phyloP scores from a whole-genome alignment of 129 eudicot genomes.

The Arctium lappa region DNA sequence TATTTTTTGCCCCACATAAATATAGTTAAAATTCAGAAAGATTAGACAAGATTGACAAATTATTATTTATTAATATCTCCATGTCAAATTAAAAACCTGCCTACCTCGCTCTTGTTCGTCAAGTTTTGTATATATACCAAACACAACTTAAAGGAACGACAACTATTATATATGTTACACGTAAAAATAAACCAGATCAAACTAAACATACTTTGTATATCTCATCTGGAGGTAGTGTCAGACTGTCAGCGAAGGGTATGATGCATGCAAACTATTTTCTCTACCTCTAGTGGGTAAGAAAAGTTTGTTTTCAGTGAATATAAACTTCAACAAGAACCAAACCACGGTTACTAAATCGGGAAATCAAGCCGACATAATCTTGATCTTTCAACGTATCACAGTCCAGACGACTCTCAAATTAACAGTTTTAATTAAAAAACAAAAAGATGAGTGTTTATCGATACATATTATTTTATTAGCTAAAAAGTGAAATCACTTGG shows the following conservation, averaged over 20 bases:
- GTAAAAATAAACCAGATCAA: neutral
- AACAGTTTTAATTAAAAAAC: neutral
- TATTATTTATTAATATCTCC: neutral
- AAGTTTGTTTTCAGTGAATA: neutral
- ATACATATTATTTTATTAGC: neutral
- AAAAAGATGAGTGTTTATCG: neutral
- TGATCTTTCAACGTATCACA: neutral
- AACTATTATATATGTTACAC: neutral
- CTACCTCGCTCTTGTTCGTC: neutral
- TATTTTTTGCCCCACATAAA: neutral
- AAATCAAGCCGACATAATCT: neutral
- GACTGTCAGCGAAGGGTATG: too few relatives aligned
- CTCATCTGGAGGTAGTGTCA: neutral
- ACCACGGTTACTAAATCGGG: neutral
- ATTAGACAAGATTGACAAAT: neutral
- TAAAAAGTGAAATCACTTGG: constrained; percentile 12
- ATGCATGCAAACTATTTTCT: neutral
- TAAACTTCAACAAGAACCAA: neutral
- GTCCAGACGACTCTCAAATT: neutral
- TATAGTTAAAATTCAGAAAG: neutral
- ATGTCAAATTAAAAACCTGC: neutral
- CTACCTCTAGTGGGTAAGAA: neutral
- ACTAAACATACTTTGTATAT: neutral
- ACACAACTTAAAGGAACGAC: neutral
- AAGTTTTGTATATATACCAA: neutral